Evolutionary conservation across 2,329 filamentous ascomycete species (phyloP), one percentile per base, ranked within the genome.

Genomic region (Aspergillus sojae): DNA sequence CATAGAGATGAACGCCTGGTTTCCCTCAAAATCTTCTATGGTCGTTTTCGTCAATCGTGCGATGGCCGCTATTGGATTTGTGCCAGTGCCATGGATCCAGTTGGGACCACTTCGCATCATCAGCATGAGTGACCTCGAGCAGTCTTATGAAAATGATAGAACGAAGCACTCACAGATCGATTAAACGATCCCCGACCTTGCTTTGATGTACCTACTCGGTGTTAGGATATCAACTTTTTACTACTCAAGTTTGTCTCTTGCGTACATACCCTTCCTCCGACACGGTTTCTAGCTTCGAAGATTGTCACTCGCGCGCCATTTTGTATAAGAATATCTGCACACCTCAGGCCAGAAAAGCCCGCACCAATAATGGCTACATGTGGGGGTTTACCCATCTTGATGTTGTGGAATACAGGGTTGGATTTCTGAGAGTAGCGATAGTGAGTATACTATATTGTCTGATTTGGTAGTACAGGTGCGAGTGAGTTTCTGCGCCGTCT

Each of bases 51-150:
- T 87, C 61, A 80, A 72, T 63, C 81, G 78, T 16, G 86, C 86
- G n/a, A 89, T 79, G 16, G 82, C 76, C 56, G 83, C 77, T 26
- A 89, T 87, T 0, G 87, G 87, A 67, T 89, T 89, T 46, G 84
- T 77, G 2, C 84, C 78, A 1, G 84, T 85, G 19, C 87, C 87
- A 72, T 89, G 87, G 57, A 89, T 88, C 87, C 87, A 89, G 66
- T 89, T 89, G 0, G 87, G 85, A 2, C 87, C 87, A 14, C 85
- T 88, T 34, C 26, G 19, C 54, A 53, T 32, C 16, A 62, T 71
- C 57, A 75, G 68, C 39, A 50, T 60, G 32, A 11, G 30, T n/a
- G 28, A 5, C n/a, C 14, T 30, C 32, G 1, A 34, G 10, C 10
- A 21, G 23, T 10, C 4, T 11, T 5, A 39, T 2, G 30, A 19